phyloP scores from a whole-genome alignment of 805 yeast species.

The Wickerhamiella bombiphila region DNA sequence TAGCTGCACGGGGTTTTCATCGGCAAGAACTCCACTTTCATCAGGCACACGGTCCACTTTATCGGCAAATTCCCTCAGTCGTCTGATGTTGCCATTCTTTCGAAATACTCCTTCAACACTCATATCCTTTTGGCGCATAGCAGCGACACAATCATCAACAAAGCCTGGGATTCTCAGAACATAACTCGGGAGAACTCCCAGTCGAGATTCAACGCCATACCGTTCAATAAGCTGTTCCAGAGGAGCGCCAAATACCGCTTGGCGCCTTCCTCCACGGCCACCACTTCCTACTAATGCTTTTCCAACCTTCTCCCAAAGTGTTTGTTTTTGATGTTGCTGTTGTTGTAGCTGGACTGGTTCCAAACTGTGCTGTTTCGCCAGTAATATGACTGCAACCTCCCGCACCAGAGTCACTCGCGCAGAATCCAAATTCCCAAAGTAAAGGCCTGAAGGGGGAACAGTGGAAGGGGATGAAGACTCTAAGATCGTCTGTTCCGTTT shows the following conservation, averaged over 20 bases:
- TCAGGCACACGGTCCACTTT: slow-evolving; percentile 61
- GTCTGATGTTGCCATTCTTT: slow-evolving; percentile 85
- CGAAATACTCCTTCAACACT: slow-evolving; percentile 92
- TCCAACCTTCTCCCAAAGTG: slow-evolving; percentile 33
- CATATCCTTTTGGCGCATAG: slow-evolving; percentile 81
- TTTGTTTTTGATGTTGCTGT: slow-evolving; percentile 20
- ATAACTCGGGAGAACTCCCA: slow-evolving; percentile 70
- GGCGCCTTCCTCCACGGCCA: slow-evolving; percentile 1
- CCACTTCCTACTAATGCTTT: slow-evolving; percentile 23
- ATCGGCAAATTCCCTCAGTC: slow-evolving; percentile 57
- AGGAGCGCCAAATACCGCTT: slow-evolving; percentile 64
- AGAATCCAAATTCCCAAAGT: background rate
- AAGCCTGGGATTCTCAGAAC: slow-evolving; percentile 67
- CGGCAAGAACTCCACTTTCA: slow-evolving; percentile 51
- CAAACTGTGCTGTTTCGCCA: background rate
- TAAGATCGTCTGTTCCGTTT: background rate
- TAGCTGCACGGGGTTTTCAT: slow-evolving; percentile 76
- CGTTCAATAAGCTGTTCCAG: slow-evolving; percentile 50
- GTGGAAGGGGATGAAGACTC: background rate
- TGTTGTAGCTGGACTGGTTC: background rate
- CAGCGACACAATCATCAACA: slow-evolving; percentile 70
- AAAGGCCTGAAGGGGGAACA: background rate
- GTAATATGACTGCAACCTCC: background rate
- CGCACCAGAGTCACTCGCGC: background rate
- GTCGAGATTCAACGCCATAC: slow-evolving; percentile 69